These are phyloP conservation scores for Durotheca rogersii DNA, from an alignment of 495 filamentous ascomycete species.

Conservation along the genomic window DNA sequence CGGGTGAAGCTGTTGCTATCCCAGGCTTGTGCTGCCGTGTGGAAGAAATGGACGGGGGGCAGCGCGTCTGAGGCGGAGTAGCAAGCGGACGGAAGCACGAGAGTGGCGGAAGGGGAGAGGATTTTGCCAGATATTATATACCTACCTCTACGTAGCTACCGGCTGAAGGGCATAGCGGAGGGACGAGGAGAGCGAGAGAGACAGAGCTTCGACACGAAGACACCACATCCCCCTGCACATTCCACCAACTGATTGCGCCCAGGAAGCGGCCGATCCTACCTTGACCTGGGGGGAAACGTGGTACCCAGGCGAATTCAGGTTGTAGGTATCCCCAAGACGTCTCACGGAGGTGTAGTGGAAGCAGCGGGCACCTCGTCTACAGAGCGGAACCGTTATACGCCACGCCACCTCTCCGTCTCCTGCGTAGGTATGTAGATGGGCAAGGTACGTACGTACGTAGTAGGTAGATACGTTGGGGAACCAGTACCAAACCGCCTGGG, in stretches of 20 bases:
- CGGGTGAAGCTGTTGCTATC: constrained; percentile 22
- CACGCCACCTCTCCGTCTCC: constrained; percentile 4
- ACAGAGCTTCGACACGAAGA: constrained; percentile 17
- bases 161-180: constrained; percentile 14
- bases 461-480: no score
- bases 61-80: constrained; percentile 21
- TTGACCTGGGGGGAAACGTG: constrained; percentile 27
- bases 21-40: constrained; percentile 16
- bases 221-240: constrained; percentile 17
- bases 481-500: constrained; percentile 13
- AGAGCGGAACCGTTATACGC: constrained; percentile 27
- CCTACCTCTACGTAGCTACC: no score
- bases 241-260: constrained; percentile 22
- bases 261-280: constrained; percentile 12
- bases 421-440: no score
- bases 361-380: no score
- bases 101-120: constrained; percentile 23
- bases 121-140: constrained; percentile 32
- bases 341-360: constrained; percentile 7
- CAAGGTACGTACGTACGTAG: no score
- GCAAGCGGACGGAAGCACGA: constrained; percentile 19
- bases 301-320: constrained; percentile 11
- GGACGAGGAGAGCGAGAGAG: constrained; percentile 23
- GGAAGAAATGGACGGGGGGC: constrained; percentile 17
- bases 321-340: not conserved